phyloP scores from a whole-genome alignment of 2,329 filamentous ascomycete genomes.

The Trichoderma endophyticum region DNA sequence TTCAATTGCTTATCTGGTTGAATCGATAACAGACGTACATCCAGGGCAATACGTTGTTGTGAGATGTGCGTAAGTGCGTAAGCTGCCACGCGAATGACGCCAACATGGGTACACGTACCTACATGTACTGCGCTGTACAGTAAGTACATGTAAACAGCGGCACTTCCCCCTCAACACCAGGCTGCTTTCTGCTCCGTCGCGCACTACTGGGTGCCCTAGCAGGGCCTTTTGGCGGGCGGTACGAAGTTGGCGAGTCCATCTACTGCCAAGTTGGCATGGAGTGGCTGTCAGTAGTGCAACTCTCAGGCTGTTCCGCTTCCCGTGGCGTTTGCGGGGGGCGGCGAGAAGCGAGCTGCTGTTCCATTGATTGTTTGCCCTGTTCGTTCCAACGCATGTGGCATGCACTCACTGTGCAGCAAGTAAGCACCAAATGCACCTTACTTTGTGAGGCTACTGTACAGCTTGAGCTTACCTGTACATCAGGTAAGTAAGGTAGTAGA shows the following conservation, averaged over 20 bases:
- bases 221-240: background rate
- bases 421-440: background rate
- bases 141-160: background rate
- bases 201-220: background rate
- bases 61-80: background rate
- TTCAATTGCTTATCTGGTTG: background rate
- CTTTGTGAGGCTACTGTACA: background rate
- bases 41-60: background rate
- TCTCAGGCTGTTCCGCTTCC: background rate
- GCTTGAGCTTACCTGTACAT: background rate
- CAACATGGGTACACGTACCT: background rate
- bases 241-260: background rate
- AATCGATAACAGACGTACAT: background rate
- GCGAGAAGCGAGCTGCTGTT: background rate
- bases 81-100: background rate
- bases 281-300: background rate
- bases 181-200: background rate
- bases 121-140: background rate
- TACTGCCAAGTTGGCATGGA: background rate
- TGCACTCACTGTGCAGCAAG: background rate
- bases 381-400: background rate
- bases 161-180: background rate
- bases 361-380: background rate
- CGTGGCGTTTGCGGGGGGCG: constrained; percentile 1
- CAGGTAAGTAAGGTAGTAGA: background rate